Evolutionary conservation across 139 green algal species (phyloP), one percentile per base, ranked within the genome.

Genomic region (Closterium sp.): DNA sequence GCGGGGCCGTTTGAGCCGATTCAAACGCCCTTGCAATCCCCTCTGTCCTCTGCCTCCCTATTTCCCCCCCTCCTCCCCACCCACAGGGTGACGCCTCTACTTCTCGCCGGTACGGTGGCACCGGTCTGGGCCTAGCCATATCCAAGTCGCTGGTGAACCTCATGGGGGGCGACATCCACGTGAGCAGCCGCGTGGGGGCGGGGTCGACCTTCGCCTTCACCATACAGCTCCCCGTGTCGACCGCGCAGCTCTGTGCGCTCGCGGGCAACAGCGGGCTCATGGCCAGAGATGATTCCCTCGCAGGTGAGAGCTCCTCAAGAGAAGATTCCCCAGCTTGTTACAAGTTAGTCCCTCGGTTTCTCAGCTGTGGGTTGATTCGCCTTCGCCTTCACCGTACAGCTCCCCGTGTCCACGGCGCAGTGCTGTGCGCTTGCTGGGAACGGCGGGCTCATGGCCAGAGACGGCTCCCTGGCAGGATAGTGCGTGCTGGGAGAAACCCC

Each of bases 121-220:
- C 55, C 16, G 90, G 90, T 23, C 90, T 93, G 21, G 90, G 90
- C 25, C 38, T 93, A 5, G 85, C 33, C 23, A 93, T 93, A 6
- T 87, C 33, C 64, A 93, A 93, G n/a, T 93, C 90, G 1, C 28
- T 93, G n/a, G 90, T 88, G 23, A 86, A 91, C n/a, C 83, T 91
- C 28, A 91, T 91, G 85, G 90, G 90, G 19, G 90, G 90, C 0
- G 85, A 93, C 34, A 93, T 93, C 9, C 28, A 35, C 28, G 36
- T 93, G 8, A 86, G 32, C 31, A 93, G 90, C 83, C 64, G 34
- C n/a, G 34, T 38, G 28, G 90, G 43, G 0, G n/a, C 66, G 0
- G 90, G 90, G 5, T 91, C 90, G 19, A 87, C 85, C n/a, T 93
- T 93, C 83, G 86, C 86, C 43, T 91, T 93, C 36, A 93, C 36